These are phyloP conservation scores for Polyplosphaeria fusca DNA, from an alignment of 495 filamentous ascomycete genomes.

Conservation along the genomic window DNA sequence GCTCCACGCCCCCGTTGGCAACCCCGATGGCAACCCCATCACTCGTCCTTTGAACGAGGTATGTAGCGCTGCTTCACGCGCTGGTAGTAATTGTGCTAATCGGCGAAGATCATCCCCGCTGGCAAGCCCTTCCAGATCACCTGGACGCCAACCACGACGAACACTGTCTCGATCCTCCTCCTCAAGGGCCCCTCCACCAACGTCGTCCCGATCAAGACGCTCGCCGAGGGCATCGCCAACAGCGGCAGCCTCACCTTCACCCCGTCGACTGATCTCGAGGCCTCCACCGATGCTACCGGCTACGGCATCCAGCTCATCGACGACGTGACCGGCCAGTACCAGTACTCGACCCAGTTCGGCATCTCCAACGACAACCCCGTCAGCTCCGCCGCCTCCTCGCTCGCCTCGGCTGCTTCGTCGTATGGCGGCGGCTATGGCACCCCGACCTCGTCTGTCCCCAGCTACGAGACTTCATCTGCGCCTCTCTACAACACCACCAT, in stretches of 20 bases:
- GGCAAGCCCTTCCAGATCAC: slow-evolving; percentile 59
- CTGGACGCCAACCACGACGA: slow-evolving; percentile 51
- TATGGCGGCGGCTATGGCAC: slow-evolving; percentile 16
- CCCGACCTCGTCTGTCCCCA: slow-evolving; percentile 6
- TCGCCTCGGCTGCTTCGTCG: slow-evolving; percentile 25
- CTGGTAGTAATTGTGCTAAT: neutral
- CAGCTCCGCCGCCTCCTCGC: slow-evolving; percentile 1
- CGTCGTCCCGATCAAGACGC: slow-evolving; percentile 50
- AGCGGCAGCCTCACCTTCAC: slow-evolving; percentile 58
- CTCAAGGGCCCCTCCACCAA: slow-evolving; percentile 59
- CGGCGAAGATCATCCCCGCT: slow-evolving; percentile 46
- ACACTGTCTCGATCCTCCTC: slow-evolving; percentile 58
- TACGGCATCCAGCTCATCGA: slow-evolving; percentile 68
- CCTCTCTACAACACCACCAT: slow-evolving; percentile 33
- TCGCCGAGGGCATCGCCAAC: slow-evolving; percentile 58
- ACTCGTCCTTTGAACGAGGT: slow-evolving; percentile 49
- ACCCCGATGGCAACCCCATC: slow-evolving; percentile 59
- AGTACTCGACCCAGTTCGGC: slow-evolving; percentile 70
- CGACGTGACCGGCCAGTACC: slow-evolving; percentile 60
- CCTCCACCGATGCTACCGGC: slow-evolving; percentile 43
- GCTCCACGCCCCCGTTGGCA: slow-evolving; percentile 45
- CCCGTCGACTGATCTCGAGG: slow-evolving; percentile 48
- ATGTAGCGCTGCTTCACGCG: neutral
- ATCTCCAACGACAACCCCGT: slow-evolving; percentile 46
- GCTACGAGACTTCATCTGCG: slow-evolving; percentile 14